Evolutionary conservation across 2,329 filamentous ascomycete species (phyloP), one percentile per base, ranked within the genome.

Genomic region (Ophiocordyceps sinensis): DNA sequence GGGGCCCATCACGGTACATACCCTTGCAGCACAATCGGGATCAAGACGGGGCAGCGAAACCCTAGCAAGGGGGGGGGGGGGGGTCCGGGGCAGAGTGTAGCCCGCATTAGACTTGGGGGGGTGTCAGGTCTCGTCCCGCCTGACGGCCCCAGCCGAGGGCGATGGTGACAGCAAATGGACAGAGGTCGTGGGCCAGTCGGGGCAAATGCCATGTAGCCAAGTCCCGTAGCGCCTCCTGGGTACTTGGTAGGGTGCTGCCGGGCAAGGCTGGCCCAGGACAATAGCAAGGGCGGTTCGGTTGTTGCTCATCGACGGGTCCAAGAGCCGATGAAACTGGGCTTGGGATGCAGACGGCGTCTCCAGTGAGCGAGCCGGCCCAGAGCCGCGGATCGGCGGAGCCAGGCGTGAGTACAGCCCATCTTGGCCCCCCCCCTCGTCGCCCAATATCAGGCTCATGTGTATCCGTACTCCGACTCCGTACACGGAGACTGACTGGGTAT

Each of bases 311-410:
- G 37, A 32, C 29, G 23, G 29, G 15, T 26, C 35, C 28, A 41
- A 14, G 28, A 41, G 40, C 40, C 36, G 39, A 35, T 38, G 40
- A 41, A 41, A 41, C 36, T 35, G n/a, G 40, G 32, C 30, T 17
- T 11, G 36, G 29, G 19, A 35, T 39, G 28, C 31, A 28, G 37
- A 43, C 29, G 32, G 12, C 30, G 26, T 26, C 21, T 28, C 29
- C 29, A 36, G 21, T 2, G 30, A 35, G 36, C 29, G 17, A 35
- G 29, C 19, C n/a, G 37, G 37, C 41, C 37, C 37, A 39, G 32
- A 39, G 19, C 41, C 17, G 37, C 41, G 41, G 41, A 43, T 35
- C 41, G 37, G 26, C 41, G 41, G 37, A 35, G 40, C 29, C 40
- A 28, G 34, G 36, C 28, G 32, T 38, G 14, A 12, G 28, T 36